phyloP scores from a whole-genome alignment of 257 asterid species.

The Solanum clarkiae region DNA sequence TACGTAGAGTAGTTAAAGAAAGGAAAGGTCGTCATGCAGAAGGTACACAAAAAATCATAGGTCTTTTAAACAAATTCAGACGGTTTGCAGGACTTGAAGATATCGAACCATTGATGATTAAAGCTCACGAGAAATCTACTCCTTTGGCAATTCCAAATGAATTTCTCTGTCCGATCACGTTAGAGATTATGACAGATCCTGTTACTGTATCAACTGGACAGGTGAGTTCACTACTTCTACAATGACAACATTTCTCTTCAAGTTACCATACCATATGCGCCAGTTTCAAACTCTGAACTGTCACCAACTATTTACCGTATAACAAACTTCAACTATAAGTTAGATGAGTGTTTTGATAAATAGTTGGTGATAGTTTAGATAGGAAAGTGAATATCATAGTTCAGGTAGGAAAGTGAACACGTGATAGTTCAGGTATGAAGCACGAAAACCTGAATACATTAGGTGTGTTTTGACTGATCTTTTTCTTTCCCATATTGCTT shows the following conservation, averaged over 20 bases:
- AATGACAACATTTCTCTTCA: neutral
- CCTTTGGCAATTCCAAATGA: conserved; percentile 53
- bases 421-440: neutral
- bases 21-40: conserved; percentile 29
- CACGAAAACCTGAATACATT: neutral
- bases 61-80: conserved; percentile 53
- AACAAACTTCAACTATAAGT: neutral
- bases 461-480: neutral
- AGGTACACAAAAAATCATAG: conserved; percentile 28
- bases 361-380: neutral
- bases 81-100: conserved; percentile 38
- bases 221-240: conserved; percentile 17
- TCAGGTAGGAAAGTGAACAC: neutral
- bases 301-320: neutral
- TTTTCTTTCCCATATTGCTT: neutral
- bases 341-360: neutral
- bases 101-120: conserved; percentile 5
- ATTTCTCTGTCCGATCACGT: conserved; percentile 74
- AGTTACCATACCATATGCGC: fast-evolving
- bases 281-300: neutral
- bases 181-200: conserved; percentile 84
- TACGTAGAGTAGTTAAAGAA: conserved; percentile 38
- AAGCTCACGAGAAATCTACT: conserved; percentile 10
- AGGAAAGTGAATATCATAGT: neutral
- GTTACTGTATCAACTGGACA: conserved; percentile 78